phyloP scores from a whole-genome alignment of 1,284 basidiomycete genomes.

The Leccinum fallax region DNA sequence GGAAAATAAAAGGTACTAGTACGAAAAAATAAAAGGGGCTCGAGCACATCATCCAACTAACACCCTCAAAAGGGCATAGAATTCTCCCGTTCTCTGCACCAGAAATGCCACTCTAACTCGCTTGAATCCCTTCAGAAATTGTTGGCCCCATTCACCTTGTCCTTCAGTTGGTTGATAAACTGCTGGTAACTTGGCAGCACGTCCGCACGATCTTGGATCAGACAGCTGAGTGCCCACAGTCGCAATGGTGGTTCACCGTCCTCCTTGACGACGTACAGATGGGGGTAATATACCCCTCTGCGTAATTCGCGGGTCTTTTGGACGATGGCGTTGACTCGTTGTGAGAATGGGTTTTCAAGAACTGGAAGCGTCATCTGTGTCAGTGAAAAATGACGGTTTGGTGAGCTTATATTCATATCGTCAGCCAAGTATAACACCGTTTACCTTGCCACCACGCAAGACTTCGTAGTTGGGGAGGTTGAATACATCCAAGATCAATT shows the following conservation, averaged over 20 bases:
- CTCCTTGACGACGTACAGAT: constrained; percentile 98
- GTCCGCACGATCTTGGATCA: constrained; percentile 97
- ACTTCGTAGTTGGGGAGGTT: constrained; percentile 87
- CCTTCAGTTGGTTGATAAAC: constrained; percentile 79
- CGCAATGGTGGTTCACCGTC: constrained; percentile 94
- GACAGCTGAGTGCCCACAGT: constrained; percentile 91
- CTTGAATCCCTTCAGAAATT: constrained; percentile 26
- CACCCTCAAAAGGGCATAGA: background rate
- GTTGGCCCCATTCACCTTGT: constrained; percentile 56
- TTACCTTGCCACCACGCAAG: constrained; percentile 89
- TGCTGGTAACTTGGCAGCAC: constrained; percentile 95
- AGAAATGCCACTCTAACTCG: background rate
- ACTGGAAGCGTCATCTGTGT: constrained; percentile 79
- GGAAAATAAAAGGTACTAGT: background rate
- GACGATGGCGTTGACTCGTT: constrained; percentile 91
- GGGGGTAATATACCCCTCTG: constrained; percentile 89
- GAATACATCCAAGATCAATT: constrained; percentile 94
- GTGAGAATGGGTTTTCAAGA: constrained; percentile 91
- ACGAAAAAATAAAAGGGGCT: background rate
- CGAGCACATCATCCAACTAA: background rate
- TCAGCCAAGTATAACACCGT: constrained; percentile 19
- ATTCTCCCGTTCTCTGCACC: background rate
- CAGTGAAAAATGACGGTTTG: background rate
- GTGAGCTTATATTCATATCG: constrained; percentile 7
- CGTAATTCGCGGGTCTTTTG: constrained; percentile 91